phyloP scores from a whole-genome alignment of 139 green algal species.

The Closterium sp. region DNA sequence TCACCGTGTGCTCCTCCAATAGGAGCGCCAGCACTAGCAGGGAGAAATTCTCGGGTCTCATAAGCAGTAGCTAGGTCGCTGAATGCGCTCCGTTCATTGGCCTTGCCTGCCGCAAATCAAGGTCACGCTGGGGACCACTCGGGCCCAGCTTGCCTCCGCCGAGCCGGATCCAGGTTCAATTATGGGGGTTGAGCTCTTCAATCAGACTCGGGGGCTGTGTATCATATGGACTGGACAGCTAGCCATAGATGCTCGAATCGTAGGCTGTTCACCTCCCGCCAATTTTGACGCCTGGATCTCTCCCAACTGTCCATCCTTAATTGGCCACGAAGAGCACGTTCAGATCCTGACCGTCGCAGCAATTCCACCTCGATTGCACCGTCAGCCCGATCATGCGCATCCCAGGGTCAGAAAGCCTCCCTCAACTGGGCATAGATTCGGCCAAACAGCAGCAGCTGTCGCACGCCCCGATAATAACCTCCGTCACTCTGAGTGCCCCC shows the following conservation, averaged over 20 bases:
- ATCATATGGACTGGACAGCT: background rate
- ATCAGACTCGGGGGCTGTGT: too few species aligned
- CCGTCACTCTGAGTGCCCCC: background rate
- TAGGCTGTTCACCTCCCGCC: background rate
- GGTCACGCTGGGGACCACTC: background rate
- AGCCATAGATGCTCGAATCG: background rate
- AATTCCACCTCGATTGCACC: background rate
- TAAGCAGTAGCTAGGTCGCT: background rate
- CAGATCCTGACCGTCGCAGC: background rate
- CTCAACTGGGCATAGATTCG: background rate
- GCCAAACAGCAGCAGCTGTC: background rate
- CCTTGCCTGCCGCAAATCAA: background rate
- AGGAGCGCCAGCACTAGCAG: background rate
- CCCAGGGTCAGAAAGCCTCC: background rate
- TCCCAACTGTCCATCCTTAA: background rate
- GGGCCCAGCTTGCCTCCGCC: background rate
- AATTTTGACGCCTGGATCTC: background rate
- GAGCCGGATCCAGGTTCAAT: background rate
- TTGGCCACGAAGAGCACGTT: background rate
- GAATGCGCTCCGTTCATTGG: background rate
- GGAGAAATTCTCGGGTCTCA: background rate
- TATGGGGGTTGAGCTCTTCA: too few species aligned
- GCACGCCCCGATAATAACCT: background rate
- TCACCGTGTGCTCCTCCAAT: background rate
- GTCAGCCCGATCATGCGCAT: background rate